phyloP scores from a whole-genome alignment of 495 filamentous ascomycete species.

The Penicillium soppii region DNA sequence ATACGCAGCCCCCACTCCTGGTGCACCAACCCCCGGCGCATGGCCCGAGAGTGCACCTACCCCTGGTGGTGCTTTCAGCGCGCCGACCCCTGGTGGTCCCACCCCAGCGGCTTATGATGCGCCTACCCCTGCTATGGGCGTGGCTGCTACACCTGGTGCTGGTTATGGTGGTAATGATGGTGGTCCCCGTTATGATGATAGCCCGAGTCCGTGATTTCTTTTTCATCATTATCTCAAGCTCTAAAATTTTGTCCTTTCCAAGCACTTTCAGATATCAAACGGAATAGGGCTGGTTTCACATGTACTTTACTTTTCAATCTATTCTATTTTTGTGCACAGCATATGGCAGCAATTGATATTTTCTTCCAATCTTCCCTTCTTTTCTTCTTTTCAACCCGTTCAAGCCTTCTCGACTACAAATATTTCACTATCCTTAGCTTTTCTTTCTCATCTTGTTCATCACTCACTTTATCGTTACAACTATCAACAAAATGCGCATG shows the following conservation, averaged over 20 bases:
- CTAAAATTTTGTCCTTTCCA: conserved; percentile 2
- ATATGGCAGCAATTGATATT: conserved; percentile 13
- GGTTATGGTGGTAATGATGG: conserved; percentile 59
- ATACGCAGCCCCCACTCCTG: conserved; percentile 67
- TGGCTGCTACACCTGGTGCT: conserved; percentile 73
- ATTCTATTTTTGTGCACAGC: conserved; percentile 17
- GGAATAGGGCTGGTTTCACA: conserved; percentile 19
- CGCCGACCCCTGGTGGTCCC: conserved; percentile 53
- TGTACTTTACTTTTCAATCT: conserved; percentile 30
- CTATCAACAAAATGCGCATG: no score
- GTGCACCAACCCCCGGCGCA: conserved; percentile 76
- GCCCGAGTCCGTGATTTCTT: conserved; percentile 44
- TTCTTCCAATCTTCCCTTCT: no score
- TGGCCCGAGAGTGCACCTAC: conserved; percentile 63
- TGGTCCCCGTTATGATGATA: conserved; percentile 57
- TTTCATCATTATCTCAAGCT: neutral
- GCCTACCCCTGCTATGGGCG: conserved; percentile 75
- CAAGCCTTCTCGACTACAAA: no score
- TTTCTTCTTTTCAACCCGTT: no score
- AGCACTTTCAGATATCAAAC: conserved; percentile 15
- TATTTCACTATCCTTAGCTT: no score
- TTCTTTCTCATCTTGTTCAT: no score
- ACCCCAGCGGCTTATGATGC: conserved; percentile 66
- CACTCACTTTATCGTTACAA: no score
- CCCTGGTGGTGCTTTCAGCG: conserved; percentile 59